Base-by-base conservation (phyloP, 768 basidiomycete genomes). In the Kwoniella bestiolae region DNA sequence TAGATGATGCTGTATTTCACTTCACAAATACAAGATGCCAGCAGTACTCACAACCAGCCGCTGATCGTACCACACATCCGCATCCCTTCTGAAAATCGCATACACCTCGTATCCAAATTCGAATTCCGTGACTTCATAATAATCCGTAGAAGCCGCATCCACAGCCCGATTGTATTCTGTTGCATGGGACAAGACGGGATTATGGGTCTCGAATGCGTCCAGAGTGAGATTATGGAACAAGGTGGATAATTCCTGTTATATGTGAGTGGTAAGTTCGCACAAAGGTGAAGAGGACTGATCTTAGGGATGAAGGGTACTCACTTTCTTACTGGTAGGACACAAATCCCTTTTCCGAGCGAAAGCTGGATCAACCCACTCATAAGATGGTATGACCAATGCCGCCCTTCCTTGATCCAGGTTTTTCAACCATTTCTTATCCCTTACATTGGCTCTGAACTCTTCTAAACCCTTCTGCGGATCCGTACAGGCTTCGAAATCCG, bases 71-170 rank as follows among this genome's bases (percentile, higher is more conserved):
- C 56, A 57, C 5, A 57, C 35, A 6, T 41, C 16, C 16, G 28
- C 28, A 26, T 57, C 35, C 25, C 45, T n/a, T n/a, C 41, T 57
- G 56, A 57, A 57, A 12, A 57, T 57, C n/a, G 38, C 56, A 28
- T 57, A 57, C 7, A 57, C 41, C 21, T 57, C 56, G 26, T 57
- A 57, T 6, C 35, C 23, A 28, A 57, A 45, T 29, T 57, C 56
- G 26, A 44, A 57, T 2, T 57, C 41, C 16, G 11, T 29, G 12
- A 57, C 56, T 16, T 44, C 32, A 44, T 57, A 57, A 16, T 38
- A 38, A 38, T 38, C 35, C 5, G 56, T 26, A 3, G 9, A 18
- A 9, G 23, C 56, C 5, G 56, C 18, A 16, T 45, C 14, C 38
- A 57, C 18, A 25, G n/a, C 29, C 9, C 26, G 56, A 5, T n/a